phyloP scores from a whole-genome alignment of 371 early-diverging fungal species.

The Mucor velutinosus region DNA sequence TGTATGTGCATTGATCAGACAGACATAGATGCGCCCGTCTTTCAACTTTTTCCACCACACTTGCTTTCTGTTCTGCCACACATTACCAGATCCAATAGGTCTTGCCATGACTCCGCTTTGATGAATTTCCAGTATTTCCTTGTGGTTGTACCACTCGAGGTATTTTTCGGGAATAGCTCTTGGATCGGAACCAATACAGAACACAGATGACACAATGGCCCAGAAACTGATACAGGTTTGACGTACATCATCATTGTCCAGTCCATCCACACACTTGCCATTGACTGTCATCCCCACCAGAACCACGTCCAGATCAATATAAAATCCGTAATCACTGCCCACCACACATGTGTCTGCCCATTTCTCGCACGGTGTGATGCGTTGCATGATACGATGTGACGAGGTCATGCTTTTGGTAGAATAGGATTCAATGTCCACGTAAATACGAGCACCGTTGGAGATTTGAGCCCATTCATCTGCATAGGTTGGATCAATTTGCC shows the following conservation, averaged over 20 bases:
- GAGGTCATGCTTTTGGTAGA: constrained; percentile 45
- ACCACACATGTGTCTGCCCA: constrained; percentile 36
- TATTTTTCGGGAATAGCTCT: constrained; percentile 44
- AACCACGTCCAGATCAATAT: constrained; percentile 46
- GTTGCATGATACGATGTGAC: constrained; percentile 44
- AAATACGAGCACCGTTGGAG: constrained; percentile 44
- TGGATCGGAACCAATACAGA: constrained; percentile 48
- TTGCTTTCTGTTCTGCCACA: constrained; percentile 42
- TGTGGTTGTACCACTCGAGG: constrained; percentile 35
- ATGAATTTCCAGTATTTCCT: constrained; percentile 43
- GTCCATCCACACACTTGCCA: constrained; percentile 43
- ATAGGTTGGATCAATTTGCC: constrained; percentile 41
- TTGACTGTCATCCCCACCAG: constrained; percentile 48
- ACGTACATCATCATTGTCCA: constrained; percentile 48
- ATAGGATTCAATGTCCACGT: constrained; percentile 47
- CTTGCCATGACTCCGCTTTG: constrained; percentile 47
- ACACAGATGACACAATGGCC: constrained; percentile 46
- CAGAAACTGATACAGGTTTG: constrained; percentile 46
- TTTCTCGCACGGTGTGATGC: constrained; percentile 36
- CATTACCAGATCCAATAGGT: constrained; percentile 45
- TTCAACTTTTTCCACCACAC: constrained; percentile 48
- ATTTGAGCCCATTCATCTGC: constrained; percentile 42
- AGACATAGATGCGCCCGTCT: constrained; percentile 40
- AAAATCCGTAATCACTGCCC: constrained; percentile 37
- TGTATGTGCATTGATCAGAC: constrained; percentile 42